Conservation (phyloP, 805 yeast genomes). For the Spathaspora passalidarum region DNA sequence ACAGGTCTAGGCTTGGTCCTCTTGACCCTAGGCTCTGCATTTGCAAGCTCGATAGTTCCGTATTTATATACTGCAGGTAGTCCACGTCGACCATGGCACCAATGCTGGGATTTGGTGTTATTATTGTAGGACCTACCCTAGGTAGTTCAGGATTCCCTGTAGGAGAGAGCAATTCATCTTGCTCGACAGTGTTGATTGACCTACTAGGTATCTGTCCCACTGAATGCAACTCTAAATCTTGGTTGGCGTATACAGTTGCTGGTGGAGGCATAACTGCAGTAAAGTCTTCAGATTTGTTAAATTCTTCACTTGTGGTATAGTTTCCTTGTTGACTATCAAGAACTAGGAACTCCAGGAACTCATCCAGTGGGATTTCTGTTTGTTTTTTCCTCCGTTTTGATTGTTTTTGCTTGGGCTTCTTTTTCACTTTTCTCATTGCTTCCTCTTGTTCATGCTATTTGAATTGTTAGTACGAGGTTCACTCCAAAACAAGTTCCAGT, state of each 20-base stretch:
- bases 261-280: background rate
- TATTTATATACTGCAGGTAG: background rate
- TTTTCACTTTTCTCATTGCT: conserved; percentile 11
- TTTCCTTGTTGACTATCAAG: background rate
- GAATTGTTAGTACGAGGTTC: conserved; percentile 9
- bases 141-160: background rate
- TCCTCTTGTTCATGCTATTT: conserved; percentile 16
- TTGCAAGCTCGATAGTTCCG: background rate
- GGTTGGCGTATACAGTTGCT: background rate
- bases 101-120: background rate
- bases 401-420: conserved; percentile 4
- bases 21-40: background rate
- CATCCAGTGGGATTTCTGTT: background rate
- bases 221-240: background rate
- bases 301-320: background rate
- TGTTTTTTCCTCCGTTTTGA: conserved; percentile 2
- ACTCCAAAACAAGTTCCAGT: background rate
- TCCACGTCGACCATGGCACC: background rate
- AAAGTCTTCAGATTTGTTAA: background rate
- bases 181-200: background rate
- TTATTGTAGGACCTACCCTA: background rate
- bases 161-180: background rate
- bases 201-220: background rate
- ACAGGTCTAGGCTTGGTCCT: background rate
- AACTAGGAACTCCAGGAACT: background rate